phyloP scores from a whole-genome alignment of 2,329 filamentous ascomycete species.

The Dactylellina haptotyla region DNA sequence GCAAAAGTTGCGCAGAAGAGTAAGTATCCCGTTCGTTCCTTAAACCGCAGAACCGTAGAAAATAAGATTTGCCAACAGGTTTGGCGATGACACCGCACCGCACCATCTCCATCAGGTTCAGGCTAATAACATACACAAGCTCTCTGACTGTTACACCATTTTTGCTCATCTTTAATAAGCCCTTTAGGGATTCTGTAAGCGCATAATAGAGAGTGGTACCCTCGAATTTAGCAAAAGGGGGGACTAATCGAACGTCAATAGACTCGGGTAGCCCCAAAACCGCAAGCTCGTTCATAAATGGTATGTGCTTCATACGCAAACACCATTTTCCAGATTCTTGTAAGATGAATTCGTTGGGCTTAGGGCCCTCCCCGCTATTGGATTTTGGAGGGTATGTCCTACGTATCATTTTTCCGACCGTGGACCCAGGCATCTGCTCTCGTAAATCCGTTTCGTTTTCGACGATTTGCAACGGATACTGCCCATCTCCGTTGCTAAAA shows the following conservation, averaged over 20 bases:
- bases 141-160: conserved; percentile 7
- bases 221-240: too few species aligned
- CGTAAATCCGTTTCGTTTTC: conserved; percentile 11
- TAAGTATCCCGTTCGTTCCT: background rate
- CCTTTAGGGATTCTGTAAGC: too few species aligned
- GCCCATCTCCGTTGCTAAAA: background rate
- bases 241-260: conserved; percentile 1
- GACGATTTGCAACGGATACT: background rate
- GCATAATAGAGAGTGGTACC: too few species aligned
- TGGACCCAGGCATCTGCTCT: background rate
- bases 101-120: background rate
- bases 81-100: background rate
- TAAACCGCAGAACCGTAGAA: conserved; percentile 20
- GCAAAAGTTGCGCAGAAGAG: background rate
- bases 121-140: background rate
- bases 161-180: too few species aligned
- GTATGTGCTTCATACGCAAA: conserved; percentile 9
- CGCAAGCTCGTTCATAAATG: conserved; percentile 15
- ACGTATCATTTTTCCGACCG: conserved; percentile 2
- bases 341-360: background rate
- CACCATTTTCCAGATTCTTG: conserved; percentile 7
- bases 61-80: background rate
- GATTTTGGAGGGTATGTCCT: background rate
- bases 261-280: background rate
- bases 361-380: conserved; percentile 3